phyloP scores from a whole-genome alignment of 768 basidiomycete genomes.

The Mycena capillaripes region DNA sequence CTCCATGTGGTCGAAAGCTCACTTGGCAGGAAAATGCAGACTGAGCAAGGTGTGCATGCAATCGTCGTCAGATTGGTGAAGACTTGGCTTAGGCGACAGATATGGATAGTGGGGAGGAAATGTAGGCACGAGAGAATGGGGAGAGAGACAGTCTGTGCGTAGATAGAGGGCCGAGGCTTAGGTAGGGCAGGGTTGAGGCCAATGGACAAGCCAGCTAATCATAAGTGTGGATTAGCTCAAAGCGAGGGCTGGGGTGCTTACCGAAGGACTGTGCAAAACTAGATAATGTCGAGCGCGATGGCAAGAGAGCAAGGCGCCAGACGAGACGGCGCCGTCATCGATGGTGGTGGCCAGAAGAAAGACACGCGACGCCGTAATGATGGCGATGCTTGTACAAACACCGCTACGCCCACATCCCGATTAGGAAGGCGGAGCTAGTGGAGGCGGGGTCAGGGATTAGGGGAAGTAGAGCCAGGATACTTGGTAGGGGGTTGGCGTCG shows the following conservation, averaged over 20 bases:
- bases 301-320: neutral
- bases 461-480: no score
- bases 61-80: neutral
- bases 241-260: neutral
- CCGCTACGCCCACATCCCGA: neutral
- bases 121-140: neutral
- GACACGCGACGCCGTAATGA: no score
- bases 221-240: neutral
- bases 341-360: no score
- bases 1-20: neutral
- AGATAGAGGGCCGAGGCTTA: neutral
- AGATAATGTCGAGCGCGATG: neutral
- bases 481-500: no score
- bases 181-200: neutral
- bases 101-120: neutral
- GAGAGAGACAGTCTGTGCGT: neutral
- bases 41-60: neutral
- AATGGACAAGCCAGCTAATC: neutral
- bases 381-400: neutral
- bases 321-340: neutral
- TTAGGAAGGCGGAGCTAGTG: neutral
- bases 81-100: neutral
- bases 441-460: no score
- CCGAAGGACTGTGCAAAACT: neutral
- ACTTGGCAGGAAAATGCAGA: neutral